Conservation (phyloP, 805 yeast species). For the Ogataea haglerorum region DNA sequence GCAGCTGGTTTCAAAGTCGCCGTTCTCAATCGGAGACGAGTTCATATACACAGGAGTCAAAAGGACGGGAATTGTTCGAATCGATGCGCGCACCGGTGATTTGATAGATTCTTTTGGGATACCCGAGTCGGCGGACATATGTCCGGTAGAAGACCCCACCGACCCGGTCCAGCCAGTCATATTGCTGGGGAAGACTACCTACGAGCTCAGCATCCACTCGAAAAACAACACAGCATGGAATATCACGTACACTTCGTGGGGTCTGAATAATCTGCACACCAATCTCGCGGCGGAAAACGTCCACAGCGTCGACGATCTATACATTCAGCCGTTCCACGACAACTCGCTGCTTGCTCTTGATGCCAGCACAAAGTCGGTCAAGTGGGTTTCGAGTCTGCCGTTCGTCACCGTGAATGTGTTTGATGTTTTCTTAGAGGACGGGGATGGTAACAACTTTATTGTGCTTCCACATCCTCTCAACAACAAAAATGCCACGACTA, state of each 20-base stretch:
- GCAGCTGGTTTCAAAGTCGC: constrained; percentile 76
- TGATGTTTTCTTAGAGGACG: constrained; percentile 53
- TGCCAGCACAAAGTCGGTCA: constrained; percentile 61
- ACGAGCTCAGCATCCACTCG: constrained; percentile 74
- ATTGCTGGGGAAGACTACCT: constrained; percentile 67
- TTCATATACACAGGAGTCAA: constrained; percentile 86
- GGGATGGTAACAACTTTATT: constrained; percentile 36
- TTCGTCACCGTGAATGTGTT: constrained; percentile 73
- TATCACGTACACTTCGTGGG: constrained; percentile 85
- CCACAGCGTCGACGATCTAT: constrained; percentile 65
- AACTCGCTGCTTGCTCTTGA: constrained; percentile 75
- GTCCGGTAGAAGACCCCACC: constrained; percentile 15
- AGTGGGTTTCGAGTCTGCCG: constrained; percentile 76
- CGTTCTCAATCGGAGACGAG: constrained; percentile 78
- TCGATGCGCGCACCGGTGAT: constrained; percentile 73
- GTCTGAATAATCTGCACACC: constrained; percentile 78
- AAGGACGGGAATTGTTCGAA: constrained; percentile 68
- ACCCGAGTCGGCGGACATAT: constrained; percentile 5
- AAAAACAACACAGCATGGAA: constrained; percentile 73
- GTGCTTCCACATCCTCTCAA: constrained; percentile 69
- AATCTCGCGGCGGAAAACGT: constrained; percentile 46
- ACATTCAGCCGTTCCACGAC: constrained; percentile 82
- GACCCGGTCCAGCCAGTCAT: constrained; percentile 33
- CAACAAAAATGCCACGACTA: constrained; percentile 5
- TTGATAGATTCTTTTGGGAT: constrained; percentile 61